These are phyloP conservation scores for Stachybotrys elegans DNA, from an alignment of 2,329 filamentous ascomycete species.

Conservation along the genomic window DNA sequence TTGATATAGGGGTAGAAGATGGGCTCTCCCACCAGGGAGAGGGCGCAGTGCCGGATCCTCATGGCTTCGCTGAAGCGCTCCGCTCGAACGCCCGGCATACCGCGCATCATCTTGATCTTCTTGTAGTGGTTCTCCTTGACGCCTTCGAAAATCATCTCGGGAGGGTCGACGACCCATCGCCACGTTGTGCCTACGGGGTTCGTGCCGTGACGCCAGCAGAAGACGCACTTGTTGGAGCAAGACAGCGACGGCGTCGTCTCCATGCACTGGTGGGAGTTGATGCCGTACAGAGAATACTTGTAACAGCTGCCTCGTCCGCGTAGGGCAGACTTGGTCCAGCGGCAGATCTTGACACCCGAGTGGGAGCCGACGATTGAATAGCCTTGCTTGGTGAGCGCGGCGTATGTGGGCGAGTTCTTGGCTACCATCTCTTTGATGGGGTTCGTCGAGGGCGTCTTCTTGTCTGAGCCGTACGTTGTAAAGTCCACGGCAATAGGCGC, in stretches of 20 bases:
- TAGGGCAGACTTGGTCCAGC: constrained; percentile 96
- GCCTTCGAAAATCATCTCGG: constrained; percentile 82
- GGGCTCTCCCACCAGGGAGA: constrained; percentile 92
- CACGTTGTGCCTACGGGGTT: constrained; percentile 96
- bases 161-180: constrained; percentile 92
- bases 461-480: constrained; percentile 61
- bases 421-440: constrained; percentile 89
- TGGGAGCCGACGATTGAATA: constrained; percentile 94
- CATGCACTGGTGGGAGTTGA: constrained; percentile 96
- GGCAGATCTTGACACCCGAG: constrained; percentile 94
- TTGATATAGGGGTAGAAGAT: constrained; percentile 99
- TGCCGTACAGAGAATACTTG: constrained; percentile 97
- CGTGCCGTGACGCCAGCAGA: constrained; percentile 97
- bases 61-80: constrained; percentile 92
- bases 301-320: constrained; percentile 93
- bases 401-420: constrained; percentile 80
- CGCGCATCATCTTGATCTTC: constrained; percentile 96
- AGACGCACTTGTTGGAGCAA: constrained; percentile 97
- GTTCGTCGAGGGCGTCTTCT: constrained; percentile 35
- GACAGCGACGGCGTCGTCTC: constrained; percentile 93
- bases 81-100: constrained; percentile 85
- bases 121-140: constrained; percentile 91
- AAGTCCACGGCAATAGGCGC: constrained; percentile 77
- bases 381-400: constrained; percentile 88
- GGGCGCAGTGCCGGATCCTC: constrained; percentile 86